phyloP scores from a whole-genome alignment of 495 filamentous ascomycete genomes.

The Opeltia flavorubescens region DNA sequence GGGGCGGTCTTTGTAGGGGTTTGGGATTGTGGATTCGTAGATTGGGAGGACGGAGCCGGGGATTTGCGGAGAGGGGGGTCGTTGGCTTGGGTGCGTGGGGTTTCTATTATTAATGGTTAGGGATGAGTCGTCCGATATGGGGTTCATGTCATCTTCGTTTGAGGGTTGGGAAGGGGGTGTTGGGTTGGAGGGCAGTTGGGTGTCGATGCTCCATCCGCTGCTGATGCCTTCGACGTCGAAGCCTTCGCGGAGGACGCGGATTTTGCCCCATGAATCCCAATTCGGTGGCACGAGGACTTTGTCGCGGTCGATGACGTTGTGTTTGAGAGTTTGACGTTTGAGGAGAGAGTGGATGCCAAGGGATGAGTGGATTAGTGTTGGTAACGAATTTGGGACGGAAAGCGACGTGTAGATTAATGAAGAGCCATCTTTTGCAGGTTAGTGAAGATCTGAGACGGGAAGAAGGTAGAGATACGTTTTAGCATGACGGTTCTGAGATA shows the following conservation, averaged over 20 bases:
- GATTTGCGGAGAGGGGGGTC: not conserved
- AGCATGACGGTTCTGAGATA: constrained; percentile 75
- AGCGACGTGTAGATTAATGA: constrained; percentile 84
- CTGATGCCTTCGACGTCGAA: constrained; percentile 85
- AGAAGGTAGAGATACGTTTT: constrained; percentile 43
- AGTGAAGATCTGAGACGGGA: not conserved
- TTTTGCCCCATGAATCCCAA: constrained; percentile 99
- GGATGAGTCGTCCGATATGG: not conserved
- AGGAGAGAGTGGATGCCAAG: constrained; percentile 82
- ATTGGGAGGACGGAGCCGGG: constrained; percentile 45
- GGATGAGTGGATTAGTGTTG: constrained; percentile 72
- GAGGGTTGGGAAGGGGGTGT: constrained; percentile 2
- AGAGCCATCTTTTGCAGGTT: constrained; percentile 51
- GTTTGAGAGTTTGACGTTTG: constrained; percentile 69
- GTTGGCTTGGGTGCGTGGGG: not conserved
- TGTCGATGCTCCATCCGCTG: constrained; percentile 71
- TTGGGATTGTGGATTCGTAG: constrained; percentile 68
- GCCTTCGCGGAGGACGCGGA: constrained; percentile 80
- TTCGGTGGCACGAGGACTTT: constrained; percentile 88
- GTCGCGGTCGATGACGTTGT: constrained; percentile 92
- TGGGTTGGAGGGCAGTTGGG: constrained; percentile 37
- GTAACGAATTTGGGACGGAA: constrained; percentile 62
- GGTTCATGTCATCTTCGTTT: not conserved
- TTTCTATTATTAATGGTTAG: not conserved
- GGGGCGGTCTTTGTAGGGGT: constrained; percentile 28